Percentiles rank a stretch among this genome's conserved stretches.
Conservation (phyloP, 225 moss, liverwort and hornwort species). For the Physcomitrium patens region DNA sequence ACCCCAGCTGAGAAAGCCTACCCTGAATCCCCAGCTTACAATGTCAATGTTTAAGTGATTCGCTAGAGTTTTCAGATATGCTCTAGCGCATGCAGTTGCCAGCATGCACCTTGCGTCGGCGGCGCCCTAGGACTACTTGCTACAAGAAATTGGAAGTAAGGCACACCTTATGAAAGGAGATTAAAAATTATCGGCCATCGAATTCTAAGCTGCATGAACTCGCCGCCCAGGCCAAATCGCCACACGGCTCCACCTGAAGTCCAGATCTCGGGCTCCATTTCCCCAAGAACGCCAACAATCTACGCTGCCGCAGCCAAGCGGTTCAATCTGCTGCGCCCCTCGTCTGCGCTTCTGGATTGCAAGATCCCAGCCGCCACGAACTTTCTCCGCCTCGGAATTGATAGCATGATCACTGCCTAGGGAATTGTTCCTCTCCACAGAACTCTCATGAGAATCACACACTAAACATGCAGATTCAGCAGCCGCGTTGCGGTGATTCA, state of each 20-base stretch:
- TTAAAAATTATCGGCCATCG: slow-evolving; percentile 11
- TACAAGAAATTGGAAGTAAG: background rate
- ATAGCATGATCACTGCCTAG: slow-evolving; percentile 10
- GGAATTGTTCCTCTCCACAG: background rate
- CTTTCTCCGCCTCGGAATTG: slow-evolving; percentile 11
- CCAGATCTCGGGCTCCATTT: slow-evolving; percentile 44
- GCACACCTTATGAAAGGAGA: slow-evolving; percentile 27
- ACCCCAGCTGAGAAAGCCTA: background rate
- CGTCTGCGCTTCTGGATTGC: slow-evolving; percentile 25
- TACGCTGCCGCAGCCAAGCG: slow-evolving; percentile 9
- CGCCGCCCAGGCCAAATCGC: background rate
- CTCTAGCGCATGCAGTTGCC: no score
- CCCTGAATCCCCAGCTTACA: background rate
- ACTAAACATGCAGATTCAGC: slow-evolving; percentile 3
- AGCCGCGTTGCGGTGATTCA: background rate
- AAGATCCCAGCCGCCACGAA: slow-evolving; percentile 39
- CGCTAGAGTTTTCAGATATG: background rate
- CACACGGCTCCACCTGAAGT: slow-evolving; percentile 3
- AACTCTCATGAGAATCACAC: slow-evolving; percentile 1
- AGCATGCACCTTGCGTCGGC: no score
- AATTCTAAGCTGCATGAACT: background rate
- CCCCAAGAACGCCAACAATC: background rate
- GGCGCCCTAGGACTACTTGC: background rate
- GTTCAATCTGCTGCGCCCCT: slow-evolving; percentile 10
- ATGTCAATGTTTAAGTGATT: background rate